Conservation (phyloP, 208 protist species). For the Trypanosoma conorhini region DNA sequence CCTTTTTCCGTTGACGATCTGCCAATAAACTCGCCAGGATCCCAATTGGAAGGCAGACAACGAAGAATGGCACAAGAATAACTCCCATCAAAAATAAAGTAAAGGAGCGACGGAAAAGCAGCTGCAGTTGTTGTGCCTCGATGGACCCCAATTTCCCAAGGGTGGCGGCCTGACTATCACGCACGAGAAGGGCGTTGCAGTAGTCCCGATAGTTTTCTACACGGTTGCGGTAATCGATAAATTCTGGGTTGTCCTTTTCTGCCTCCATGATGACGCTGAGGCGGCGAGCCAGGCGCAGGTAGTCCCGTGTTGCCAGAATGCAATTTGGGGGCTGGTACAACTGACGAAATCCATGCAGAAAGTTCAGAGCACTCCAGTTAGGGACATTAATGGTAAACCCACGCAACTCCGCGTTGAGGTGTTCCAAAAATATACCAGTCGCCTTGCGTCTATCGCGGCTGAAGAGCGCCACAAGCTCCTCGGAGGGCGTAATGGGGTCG, state of each 20-base stretch:
- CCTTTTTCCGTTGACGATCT: constrained; percentile 56
- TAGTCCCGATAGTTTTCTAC: constrained; percentile 87
- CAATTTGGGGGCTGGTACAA: constrained; percentile 88
- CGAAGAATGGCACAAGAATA: constrained; percentile 82
- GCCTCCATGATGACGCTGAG: constrained; percentile 78
- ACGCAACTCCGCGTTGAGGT: constrained; percentile 79
- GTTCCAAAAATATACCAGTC: constrained; percentile 73
- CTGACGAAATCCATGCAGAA: constrained; percentile 89
- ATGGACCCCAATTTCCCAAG: constrained; percentile 70
- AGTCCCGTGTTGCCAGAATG: constrained; percentile 70
- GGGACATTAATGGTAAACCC: constrained; percentile 91
- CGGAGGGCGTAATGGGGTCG: constrained; percentile 72
- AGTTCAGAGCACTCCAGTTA: constrained; percentile 88
- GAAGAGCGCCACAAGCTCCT: constrained; percentile 70
- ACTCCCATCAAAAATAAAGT: constrained; percentile 77
- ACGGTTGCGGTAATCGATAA: constrained; percentile 68
- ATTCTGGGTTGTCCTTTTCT: constrained; percentile 56
- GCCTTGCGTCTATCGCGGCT: constrained; percentile 82
- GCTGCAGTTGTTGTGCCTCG: constrained; percentile 51
- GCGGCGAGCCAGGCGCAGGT: constrained; percentile 83
- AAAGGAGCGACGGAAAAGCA: constrained; percentile 74
- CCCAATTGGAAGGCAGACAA: constrained; percentile 80
- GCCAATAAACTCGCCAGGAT: constrained; percentile 54
- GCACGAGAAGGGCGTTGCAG: constrained; percentile 77
- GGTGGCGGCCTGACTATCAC: constrained; percentile 85